Evolutionary conservation across 1,284 basidiomycete species (phyloP), one percentile per base, ranked within the genome.

Genomic region (Earliella scabrosa): DNA sequence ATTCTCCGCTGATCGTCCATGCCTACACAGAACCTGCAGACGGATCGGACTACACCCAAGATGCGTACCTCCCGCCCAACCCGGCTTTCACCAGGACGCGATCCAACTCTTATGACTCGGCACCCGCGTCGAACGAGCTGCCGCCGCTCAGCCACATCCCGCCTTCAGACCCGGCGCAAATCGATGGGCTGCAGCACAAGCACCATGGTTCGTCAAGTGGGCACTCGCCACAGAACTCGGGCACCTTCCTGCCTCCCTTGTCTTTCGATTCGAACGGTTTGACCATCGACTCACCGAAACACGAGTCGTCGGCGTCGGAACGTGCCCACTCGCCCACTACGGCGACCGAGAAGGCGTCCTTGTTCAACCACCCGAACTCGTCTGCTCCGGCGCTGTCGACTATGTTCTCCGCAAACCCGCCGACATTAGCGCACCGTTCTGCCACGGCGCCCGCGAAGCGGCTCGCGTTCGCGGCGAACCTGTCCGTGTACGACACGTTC

Each of bases 401-500:
- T 21, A 75, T 85, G 65, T 74, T 74, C 75, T 53, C 69, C 68
- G 39, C 72, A 66, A 64, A 62, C 43, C 68, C 69, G 39, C 78
- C 83, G 26, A 81, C 81, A 39, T 73, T 88, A 27, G 72, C 82
- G 6, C 88, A 86, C 61, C 82, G 83, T 52, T 82, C 83, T 45
- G 82, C 87, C 29, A 87, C 87, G 29, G 75, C 82, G 34, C 82
- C 87, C n/a, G 71, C 77, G 67, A 94, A 92, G 73, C 80, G 84
- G 47, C 75, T 98, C 34, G 83, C 90, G 50, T 99, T 98, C 76
- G 95, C 96, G 29, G 90, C 86, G 44, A 95, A 95, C 70, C 78
- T 97, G 68, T 93, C 92, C 31, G 93, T 98, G 48, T 98, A 98
- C 70, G 93, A 95, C 72, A 99, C 97, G 7, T 98, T 98, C 81